Evolutionary conservation across 441 rosid genomes (phyloP).

Genomic region (Mallotus repandus): DNA sequence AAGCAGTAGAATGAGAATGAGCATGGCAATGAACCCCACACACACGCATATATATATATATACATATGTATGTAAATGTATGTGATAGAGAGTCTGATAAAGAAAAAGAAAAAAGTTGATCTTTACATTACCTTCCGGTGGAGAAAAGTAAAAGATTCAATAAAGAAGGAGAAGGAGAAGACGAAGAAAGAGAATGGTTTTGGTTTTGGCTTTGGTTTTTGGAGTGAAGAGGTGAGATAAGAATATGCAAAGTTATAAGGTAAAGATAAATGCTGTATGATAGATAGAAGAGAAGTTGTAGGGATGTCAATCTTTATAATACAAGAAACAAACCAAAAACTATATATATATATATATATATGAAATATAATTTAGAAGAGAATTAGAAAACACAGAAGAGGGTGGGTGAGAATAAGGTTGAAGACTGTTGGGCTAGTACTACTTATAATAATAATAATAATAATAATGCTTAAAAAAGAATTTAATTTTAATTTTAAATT

Average conservation of each 20-base stretch:
- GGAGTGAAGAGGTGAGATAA: conserved; percentile 42
- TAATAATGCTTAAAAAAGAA: too few relatives aligned
- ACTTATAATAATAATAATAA: too few relatives aligned
- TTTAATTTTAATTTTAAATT: too few relatives aligned
- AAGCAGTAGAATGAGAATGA: too few relatives aligned
- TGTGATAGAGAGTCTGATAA: too few relatives aligned
- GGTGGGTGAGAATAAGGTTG: conserved; percentile 24
- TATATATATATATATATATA: neutral
- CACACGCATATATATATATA: too few relatives aligned
- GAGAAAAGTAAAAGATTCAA: conserved; percentile 30
- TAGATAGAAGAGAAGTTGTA: neutral
- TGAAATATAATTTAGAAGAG: too few relatives aligned
- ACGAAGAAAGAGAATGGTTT: neutral
- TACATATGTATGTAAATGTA: too few relatives aligned
- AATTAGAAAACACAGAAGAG: neutral
- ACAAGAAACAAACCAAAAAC: neutral
- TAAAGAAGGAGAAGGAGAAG: neutral
- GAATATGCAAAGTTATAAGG: conserved; percentile 23
- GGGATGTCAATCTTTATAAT: neutral
- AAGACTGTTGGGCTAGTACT: conserved; percentile 17
- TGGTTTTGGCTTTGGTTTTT: neutral
- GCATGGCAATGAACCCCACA: too few relatives aligned
- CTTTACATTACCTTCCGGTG: conserved; percentile 36
- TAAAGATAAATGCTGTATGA: neutral
- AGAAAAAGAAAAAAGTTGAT: neutral